Base-by-base conservation (phyloP, 495 filamentous ascomycete species). In the Penicillium fimorum region DNA sequence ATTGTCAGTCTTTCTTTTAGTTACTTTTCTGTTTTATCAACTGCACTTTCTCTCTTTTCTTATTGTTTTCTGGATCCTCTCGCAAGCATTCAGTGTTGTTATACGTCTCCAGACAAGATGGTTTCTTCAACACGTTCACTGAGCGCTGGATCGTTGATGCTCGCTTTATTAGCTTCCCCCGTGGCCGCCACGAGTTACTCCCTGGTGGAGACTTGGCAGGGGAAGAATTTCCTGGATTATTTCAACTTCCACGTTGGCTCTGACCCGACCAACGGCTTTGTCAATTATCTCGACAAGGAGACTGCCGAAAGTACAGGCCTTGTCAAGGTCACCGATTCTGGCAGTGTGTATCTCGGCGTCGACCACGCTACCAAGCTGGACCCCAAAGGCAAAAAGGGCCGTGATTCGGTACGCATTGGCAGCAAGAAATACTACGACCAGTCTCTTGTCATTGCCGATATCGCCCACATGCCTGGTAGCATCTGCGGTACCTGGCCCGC, bases 401-500 rank as follows among this genome's bases (percentile, higher is more conserved):
- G 90, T 17, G 69, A 77, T 2, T 87, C 86, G 5, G 80, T 89
- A 18, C 85, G 89, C 9, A 75, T 95, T 12, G 79, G 79, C 45
- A 88, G 83, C 70, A 88, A 84, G 54, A 82, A 85, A 54, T 70
- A 78, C 20, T 95, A 83, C 69, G 86, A 77, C 43, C 72, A 83
- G 17, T 89, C 87, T 3, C 76, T 95, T 25, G 84, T 92, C 66
- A 76, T 92, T 50, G 80, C 85, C 37, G 89, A 92, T 60, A 80
- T 92, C 53, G 72, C 77, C 2, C 90, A 93, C 69, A 91, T 92
- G 84, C 90, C 90, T 0, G 82, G 79, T 9, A 75, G 78, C 13
- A 70, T 68, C 37, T 94, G 90, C 63, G 90, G 90, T 49, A 80
- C 78, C 27, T 91, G 87, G 87, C 87, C 88, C 18, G 83, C 87